Evolutionary conservation across 768 basidiomycete genomes (phyloP).

Genomic region (Panaeolus papilionaceus): DNA sequence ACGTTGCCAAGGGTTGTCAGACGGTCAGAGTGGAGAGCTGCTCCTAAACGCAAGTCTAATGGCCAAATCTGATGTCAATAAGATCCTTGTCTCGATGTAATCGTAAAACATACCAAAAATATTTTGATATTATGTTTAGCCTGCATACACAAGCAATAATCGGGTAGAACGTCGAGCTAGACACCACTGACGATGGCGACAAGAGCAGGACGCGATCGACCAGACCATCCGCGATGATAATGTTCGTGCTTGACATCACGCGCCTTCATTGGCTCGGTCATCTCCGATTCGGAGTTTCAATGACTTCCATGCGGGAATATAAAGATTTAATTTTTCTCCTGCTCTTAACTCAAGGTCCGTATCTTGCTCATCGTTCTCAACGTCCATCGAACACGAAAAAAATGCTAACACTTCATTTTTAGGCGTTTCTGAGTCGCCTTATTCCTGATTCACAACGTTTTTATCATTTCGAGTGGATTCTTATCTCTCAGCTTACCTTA

Average conservation of each 20-base stretch:
- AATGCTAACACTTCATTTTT: background rate
- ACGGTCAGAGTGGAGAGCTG: background rate
- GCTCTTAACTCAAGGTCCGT: constrained; percentile 14
- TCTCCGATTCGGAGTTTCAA: constrained; percentile 29
- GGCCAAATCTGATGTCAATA: background rate
- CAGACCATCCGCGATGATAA: constrained; percentile 16
- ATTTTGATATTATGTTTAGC: background rate
- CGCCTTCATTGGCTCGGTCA: constrained; percentile 25
- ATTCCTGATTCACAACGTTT: background rate
- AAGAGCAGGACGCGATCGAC: constrained; percentile 10
- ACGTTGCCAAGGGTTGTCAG: background rate
- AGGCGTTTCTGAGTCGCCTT: background rate
- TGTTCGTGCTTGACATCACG: constrained; percentile 9
- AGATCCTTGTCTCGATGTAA: background rate
- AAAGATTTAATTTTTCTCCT: constrained; percentile 18
- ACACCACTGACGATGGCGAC: background rate
- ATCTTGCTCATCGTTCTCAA: background rate
- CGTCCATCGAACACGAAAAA: background rate
- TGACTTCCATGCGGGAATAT: background rate
- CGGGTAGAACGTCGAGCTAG: background rate
- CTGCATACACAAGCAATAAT: background rate
- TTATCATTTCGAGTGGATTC: background rate
- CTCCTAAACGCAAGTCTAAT: background rate
- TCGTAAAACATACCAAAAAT: background rate
- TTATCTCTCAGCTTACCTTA: background rate